These are phyloP conservation scores for Tympanopsis confertula DNA, from an alignment of 2,329 filamentous ascomycete species.

Conservation along the genomic window DNA sequence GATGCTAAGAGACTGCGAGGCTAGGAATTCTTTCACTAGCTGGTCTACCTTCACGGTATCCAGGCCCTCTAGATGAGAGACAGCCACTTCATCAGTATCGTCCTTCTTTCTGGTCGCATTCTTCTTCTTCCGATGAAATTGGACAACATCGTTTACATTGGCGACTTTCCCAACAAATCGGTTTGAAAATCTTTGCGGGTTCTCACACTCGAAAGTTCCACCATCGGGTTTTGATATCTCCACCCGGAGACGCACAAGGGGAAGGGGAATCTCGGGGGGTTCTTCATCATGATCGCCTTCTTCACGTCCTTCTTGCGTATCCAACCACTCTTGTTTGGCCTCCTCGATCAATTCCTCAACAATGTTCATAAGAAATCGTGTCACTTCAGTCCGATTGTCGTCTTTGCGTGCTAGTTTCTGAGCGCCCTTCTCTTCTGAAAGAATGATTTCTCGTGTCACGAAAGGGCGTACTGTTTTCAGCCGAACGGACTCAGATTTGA, in stretches of 20 bases:
- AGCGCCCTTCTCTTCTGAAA: conserved; percentile 66
- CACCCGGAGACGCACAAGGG: conserved; percentile 79
- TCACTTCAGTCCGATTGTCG: conserved; percentile 74
- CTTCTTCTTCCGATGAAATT: conserved; percentile 85
- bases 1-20: conserved; percentile 80
- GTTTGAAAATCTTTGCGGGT: conserved; percentile 91
- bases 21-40: conserved; percentile 77
- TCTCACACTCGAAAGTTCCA: conserved; percentile 79
- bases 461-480: conserved; percentile 86
- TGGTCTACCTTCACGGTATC: conserved; percentile 80
- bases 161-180: conserved; percentile 82
- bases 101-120: conserved; percentile 29
- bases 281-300: conserved; percentile 38
- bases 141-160: conserved; percentile 85
- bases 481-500: conserved; percentile 67
- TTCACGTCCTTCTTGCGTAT: conserved; percentile 42
- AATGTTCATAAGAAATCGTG: conserved; percentile 60
- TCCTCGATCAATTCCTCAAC: conserved; percentile 81
- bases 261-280: conserved; percentile 54
- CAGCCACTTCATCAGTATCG: conserved; percentile 46
- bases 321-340: conserved; percentile 70
- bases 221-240: conserved; percentile 80
- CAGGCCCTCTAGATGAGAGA: conserved; percentile 47
- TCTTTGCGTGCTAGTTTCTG: conserved; percentile 68
- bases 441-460: conserved; percentile 69